Evolutionary conservation across 2,329 filamentous ascomycete genomes (phyloP).

Genomic region (Pseudofabraea citricarpa): DNA sequence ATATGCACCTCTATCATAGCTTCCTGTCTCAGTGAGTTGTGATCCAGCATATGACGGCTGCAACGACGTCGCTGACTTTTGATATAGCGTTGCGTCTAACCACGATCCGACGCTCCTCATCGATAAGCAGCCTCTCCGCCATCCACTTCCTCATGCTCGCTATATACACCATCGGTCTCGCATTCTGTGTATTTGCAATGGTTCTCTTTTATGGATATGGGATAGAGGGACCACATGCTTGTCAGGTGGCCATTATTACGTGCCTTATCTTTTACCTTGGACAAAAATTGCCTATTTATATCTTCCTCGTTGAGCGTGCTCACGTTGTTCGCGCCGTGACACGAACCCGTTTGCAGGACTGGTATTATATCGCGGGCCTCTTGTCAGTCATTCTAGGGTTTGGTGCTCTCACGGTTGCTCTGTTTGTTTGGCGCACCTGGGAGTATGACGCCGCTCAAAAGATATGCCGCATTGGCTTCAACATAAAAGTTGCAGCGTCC

Average conservation of each 20-base stretch:
- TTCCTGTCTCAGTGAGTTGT: neutral
- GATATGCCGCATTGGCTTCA: neutral
- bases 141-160: conserved; percentile 3
- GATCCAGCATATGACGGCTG: neutral
- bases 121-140: neutral
- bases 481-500: neutral
- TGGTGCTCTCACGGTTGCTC: neutral
- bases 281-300: conserved; percentile 6
- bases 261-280: conserved; percentile 8
- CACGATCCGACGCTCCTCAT: conserved; percentile 2
- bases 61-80: neutral
- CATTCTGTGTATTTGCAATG: conserved; percentile 4
- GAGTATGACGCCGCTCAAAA: neutral
- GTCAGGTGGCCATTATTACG: conserved; percentile 3
- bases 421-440: conserved; percentile 6
- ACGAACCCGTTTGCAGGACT: neutral
- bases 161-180: conserved; percentile 6
- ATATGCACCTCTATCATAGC: neutral
- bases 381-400: conserved; percentile 1
- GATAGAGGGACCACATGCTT: conserved; percentile 1
- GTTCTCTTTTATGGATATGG: conserved; percentile 5
- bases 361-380: conserved; percentile 6
- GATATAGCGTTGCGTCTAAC: conserved; percentile 5
- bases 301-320: conserved; percentile 9
- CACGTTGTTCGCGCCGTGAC: conserved; percentile 1